A percentile compares a stretch with the other conserved stretches of the same genome.
phyloP scores from a whole-genome alignment of 1,284 basidiomycete genomes.

The Cystobasidium pallidum region DNA sequence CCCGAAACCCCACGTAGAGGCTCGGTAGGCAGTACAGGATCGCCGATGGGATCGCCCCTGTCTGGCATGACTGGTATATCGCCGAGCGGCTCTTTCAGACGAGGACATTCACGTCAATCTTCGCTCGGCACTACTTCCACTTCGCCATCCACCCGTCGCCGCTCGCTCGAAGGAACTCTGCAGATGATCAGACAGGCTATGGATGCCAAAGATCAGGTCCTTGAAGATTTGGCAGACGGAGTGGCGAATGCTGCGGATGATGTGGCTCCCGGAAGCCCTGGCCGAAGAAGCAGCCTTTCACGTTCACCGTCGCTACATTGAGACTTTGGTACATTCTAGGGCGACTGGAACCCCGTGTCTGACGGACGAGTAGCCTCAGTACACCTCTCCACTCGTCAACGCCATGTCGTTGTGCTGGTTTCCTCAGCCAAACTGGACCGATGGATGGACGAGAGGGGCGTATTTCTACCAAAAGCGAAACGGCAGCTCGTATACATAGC shows the following conservation, averaged over 20 bases:
- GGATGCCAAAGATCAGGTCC: conserved; percentile 42
- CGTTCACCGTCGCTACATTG: conserved; percentile 24
- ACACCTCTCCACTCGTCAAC: neutral
- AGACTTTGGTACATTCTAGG: neutral
- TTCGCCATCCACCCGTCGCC: conserved; percentile 85
- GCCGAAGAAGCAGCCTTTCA: conserved; percentile 32
- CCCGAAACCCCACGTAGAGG: conserved; percentile 36
- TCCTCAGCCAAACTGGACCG: too few species aligned
- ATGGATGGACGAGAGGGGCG: neutral
- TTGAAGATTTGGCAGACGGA: conserved; percentile 43
- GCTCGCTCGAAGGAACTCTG: conserved; percentile 94
- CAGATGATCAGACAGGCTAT: conserved; percentile 72
- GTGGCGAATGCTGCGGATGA: conserved; percentile 44
- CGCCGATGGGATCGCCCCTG: conserved; percentile 29
- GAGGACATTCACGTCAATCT: conserved; percentile 81
- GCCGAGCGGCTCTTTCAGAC: conserved; percentile 62
- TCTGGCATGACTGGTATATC: conserved; percentile 21
- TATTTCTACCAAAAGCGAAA: neutral
- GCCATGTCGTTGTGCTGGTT: neutral
- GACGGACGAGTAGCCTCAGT: neutral
- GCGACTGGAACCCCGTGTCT: too few species aligned
- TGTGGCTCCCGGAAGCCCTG: conserved; percentile 28
- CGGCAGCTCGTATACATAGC: neutral
- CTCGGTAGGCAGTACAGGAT: conserved; percentile 33
- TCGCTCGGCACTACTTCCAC: conserved; percentile 96